These are phyloP conservation scores for Hymenotorrendiella dingleyae DNA, from an alignment of 2,329 filamentous ascomycete genomes.

Conservation along the genomic window DNA sequence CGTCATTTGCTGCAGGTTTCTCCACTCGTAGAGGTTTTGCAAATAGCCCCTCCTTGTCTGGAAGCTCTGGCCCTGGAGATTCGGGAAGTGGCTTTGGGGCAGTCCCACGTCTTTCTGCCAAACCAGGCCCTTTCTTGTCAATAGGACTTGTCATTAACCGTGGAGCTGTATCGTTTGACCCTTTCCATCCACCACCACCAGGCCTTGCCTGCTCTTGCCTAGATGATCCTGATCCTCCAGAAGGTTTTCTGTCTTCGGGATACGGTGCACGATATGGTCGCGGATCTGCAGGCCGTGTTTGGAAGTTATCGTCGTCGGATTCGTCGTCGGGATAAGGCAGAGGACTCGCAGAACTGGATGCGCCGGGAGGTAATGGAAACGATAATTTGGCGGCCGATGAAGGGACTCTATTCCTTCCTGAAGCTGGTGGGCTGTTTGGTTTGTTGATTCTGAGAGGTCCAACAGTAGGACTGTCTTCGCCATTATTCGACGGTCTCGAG, in stretches of 20 bases:
- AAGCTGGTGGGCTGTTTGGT: slow-evolving; percentile 58
- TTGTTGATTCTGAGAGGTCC: slow-evolving; percentile 84
- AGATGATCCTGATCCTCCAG: slow-evolving; percentile 17
- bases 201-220: slow-evolving; percentile 17
- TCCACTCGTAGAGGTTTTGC: slow-evolving; percentile 45
- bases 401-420: slow-evolving; percentile 42
- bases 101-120: slow-evolving; percentile 79
- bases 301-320: slow-evolving; percentile 34
- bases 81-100: slow-evolving; percentile 77
- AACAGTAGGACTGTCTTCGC: slow-evolving; percentile 67
- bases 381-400: slow-evolving; percentile 46
- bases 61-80: slow-evolving; percentile 69
- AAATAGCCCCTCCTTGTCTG: slow-evolving; percentile 75
- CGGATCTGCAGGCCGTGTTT: slow-evolving; percentile 29
- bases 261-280: slow-evolving; percentile 31
- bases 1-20: slow-evolving; percentile 20
- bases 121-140: slow-evolving; percentile 54
- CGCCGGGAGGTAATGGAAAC: slow-evolving; percentile 61
- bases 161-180: slow-evolving; percentile 30
- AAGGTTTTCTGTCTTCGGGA: slow-evolving; percentile 27
- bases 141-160: slow-evolving; percentile 34
- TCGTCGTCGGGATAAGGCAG: slow-evolving; percentile 71
- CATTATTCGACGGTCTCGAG: slow-evolving; percentile 36
- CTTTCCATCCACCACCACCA: slow-evolving; percentile 15
- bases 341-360: slow-evolving; percentile 62